These are phyloP conservation scores for Suhomyces xylopsoci DNA, from an alignment of 805 yeast genomes.

Conservation along the genomic window DNA sequence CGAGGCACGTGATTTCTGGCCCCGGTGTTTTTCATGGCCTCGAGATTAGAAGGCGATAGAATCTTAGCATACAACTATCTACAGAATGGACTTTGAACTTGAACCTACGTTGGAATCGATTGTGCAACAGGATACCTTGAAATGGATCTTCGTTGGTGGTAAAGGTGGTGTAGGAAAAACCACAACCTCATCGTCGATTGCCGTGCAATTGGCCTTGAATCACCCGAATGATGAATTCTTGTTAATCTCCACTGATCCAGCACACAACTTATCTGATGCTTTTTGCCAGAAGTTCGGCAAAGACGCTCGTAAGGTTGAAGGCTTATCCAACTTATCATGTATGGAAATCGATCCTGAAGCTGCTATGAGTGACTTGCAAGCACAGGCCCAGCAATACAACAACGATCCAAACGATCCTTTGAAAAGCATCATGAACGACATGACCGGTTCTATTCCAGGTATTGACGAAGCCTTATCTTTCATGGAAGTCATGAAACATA, in stretches of 20 bases:
- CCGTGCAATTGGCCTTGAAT: constrained; percentile 84
- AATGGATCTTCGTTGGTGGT: constrained; percentile 99
- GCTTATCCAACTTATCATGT: constrained; percentile 83
- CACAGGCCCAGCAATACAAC: constrained; percentile 55
- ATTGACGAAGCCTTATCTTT: constrained; percentile 97
- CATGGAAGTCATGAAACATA: constrained; percentile 96
- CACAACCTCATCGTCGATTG: constrained; percentile 92
- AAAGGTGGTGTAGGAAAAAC: constrained; percentile 99
- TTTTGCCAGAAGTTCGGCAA: constrained; percentile 98
- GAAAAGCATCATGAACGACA: constrained; percentile 75
- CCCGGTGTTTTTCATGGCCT: neutral
- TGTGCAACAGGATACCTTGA: constrained; percentile 61
- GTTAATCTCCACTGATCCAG: constrained; percentile 96
- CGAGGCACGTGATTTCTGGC: neutral
- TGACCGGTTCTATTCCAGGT: constrained; percentile 95
- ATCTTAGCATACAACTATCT: neutral
- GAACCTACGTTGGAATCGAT: constrained; percentile 73
- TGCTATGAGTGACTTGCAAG: constrained; percentile 79
- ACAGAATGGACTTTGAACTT: constrained; percentile 53
- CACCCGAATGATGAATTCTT: constrained; percentile 80
- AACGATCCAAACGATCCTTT: constrained; percentile 63
- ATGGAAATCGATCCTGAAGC: constrained; percentile 99
- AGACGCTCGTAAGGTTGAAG: constrained; percentile 92
- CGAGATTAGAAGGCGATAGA: neutral
- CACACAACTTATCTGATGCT: constrained; percentile 96